Evolutionary conservation across 257 asterid species (phyloP).

Genomic region (Nicotiana undulata): DNA sequence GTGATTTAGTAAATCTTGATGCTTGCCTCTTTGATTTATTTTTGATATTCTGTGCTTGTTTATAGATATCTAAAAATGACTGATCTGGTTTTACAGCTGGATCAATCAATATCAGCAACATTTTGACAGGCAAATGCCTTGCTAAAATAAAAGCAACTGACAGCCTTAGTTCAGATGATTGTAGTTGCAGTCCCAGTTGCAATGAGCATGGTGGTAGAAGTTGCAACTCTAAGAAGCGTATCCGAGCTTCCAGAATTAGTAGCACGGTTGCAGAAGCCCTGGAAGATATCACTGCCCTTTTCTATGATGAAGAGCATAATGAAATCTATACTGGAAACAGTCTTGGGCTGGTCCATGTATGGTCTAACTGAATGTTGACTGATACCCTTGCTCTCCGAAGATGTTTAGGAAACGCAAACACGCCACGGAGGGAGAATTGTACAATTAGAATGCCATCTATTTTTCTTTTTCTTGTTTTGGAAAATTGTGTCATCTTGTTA

Average conservation of each 20-base stretch:
- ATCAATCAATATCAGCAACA: slow-evolving; percentile 89
- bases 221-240: slow-evolving; percentile 53
- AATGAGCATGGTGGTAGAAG: slow-evolving; percentile 34
- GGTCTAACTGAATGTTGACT: slow-evolving; percentile 63
- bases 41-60: background rate
- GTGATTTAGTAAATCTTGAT: background rate
- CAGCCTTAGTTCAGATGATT: slow-evolving; percentile 36
- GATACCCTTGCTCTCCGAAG: background rate
- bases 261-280: slow-evolving; percentile 84
- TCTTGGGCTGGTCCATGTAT: slow-evolving; percentile 82
- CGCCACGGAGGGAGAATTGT: background rate
- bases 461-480: background rate
- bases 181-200: slow-evolving; percentile 51
- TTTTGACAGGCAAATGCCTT: slow-evolving; percentile 91
- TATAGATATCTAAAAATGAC: background rate
- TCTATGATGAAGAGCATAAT: slow-evolving; percentile 91
- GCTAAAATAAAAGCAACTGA: slow-evolving; percentile 78
- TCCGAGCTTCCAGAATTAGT: slow-evolving; percentile 41
- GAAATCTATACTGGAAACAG: slow-evolving; percentile 91
- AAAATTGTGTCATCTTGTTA: background rate
- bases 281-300: slow-evolving; percentile 91
- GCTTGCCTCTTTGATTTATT: background rate
- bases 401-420: background rate
- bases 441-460: background rate
- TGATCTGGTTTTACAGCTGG: slow-evolving; percentile 58